Conservation (phyloP, 2,329 filamentous ascomycete species). For the Arthroderma sp. region DNA sequence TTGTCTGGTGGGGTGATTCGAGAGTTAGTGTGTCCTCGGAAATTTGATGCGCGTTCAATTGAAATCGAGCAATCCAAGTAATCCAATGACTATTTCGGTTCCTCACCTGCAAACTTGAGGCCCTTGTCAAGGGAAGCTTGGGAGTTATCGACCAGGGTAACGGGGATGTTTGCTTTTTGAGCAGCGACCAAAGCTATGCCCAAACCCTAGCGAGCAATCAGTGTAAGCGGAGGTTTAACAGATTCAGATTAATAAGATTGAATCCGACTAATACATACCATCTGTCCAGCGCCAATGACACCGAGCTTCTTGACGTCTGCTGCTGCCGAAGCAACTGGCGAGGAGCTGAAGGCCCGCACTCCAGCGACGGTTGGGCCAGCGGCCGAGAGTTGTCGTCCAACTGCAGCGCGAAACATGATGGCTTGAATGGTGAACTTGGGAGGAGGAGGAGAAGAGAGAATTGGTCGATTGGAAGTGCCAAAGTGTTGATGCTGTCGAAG, state of each 20-base stretch:
- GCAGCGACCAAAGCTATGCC: constrained; percentile 93
- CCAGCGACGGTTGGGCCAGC: constrained; percentile 23
- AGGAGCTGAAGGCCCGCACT: constrained; percentile 55
- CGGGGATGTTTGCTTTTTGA: constrained; percentile 66
- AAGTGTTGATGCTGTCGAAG: not conserved
- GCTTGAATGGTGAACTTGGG: constrained; percentile 7
- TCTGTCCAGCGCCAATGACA: constrained; percentile 89
- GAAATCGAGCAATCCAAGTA: not conserved
- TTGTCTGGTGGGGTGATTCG: constrained; percentile 49
- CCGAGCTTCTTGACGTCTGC: constrained; percentile 75
- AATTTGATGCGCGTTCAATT: not conserved
- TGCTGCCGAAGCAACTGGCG: constrained; percentile 42
- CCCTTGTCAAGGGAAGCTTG: constrained; percentile 80
- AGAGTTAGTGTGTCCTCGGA: too few relatives aligned
- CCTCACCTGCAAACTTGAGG: constrained; percentile 68
- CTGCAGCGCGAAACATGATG: constrained; percentile 24
- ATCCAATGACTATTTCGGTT: not conserved
- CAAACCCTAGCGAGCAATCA: constrained; percentile 50
- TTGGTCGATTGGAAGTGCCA: not conserved
- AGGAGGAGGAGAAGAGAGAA: constrained; percentile 2
- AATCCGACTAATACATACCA: constrained; percentile 43
- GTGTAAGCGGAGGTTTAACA: not conserved
- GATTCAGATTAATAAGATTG: too few relatives aligned
- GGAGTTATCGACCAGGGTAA: constrained; percentile 73
- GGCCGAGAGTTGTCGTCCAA: constrained; percentile 19